phyloP scores from a whole-genome alignment of 2,329 filamentous ascomycete genomes.

The Cryoendolithus antarcticus region DNA sequence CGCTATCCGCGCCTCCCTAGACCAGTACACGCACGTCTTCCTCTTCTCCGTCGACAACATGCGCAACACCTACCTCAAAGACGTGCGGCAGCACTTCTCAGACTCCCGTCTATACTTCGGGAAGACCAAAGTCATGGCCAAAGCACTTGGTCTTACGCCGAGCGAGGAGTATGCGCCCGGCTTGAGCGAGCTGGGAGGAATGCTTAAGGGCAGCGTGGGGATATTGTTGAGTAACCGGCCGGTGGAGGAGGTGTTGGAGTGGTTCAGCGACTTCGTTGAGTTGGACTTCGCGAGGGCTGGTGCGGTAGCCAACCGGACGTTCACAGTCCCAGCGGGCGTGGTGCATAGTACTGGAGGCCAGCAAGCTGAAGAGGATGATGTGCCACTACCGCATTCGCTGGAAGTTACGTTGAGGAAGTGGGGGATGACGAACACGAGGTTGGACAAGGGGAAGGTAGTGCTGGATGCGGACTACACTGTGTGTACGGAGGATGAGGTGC shows the following conservation, averaged over 20 bases:
- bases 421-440: slow-evolving; percentile 67
- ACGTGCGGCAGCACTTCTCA: slow-evolving; percentile 69
- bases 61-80: slow-evolving; percentile 93
- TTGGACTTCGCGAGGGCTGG: slow-evolving; percentile 89
- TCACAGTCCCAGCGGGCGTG: slow-evolving; percentile 71
- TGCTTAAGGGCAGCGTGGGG: slow-evolving; percentile 73
- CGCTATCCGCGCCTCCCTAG: slow-evolving; percentile 73
- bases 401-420: slow-evolving; percentile 84
- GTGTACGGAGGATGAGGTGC: slow-evolving; percentile 69
- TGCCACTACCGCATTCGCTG: slow-evolving; percentile 73
- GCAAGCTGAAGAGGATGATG: slow-evolving; percentile 66
- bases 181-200: slow-evolving; percentile 54
- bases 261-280: slow-evolving; percentile 60
- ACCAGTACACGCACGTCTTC: slow-evolving; percentile 81
- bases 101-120: slow-evolving; percentile 94
- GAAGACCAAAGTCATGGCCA: slow-evolving; percentile 98
- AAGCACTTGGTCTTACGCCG: slow-evolving; percentile 69
- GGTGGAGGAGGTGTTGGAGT: slow-evolving; percentile 52
- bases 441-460: slow-evolving; percentile 79
- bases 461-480: slow-evolving; percentile 62
- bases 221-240: slow-evolving; percentile 78
- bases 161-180: slow-evolving; percentile 66
- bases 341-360: slow-evolving; percentile 71
- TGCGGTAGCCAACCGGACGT: slow-evolving; percentile 57
- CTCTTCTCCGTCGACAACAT: slow-evolving; percentile 93